Percentiles rank a stretch among this genome's conserved stretches.
Conservation (phyloP, 169 alveolate species). For the Plasmodium malariae region DNA sequence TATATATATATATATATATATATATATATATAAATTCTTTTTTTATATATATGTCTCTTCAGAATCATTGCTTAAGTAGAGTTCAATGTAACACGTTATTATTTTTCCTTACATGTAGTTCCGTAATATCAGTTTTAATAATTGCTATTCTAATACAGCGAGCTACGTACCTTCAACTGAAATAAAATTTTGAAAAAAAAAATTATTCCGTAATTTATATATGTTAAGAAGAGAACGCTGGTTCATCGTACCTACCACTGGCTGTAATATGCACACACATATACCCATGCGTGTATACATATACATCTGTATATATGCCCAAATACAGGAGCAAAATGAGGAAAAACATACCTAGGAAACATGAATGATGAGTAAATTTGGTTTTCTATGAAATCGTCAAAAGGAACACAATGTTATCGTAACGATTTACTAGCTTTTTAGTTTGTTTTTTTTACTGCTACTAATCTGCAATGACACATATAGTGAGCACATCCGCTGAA, state of each 20-base stretch:
- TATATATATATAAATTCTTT: background rate
- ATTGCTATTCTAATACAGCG: conserved; percentile 30
- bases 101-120: background rate
- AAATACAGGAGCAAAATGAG: background rate
- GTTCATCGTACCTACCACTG: background rate
- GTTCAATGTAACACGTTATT: background rate
- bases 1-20: background rate
- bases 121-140: conserved; percentile 17
- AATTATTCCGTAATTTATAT: no score
- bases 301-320: background rate
- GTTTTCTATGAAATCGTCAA: no score
- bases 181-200: no score
- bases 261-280: background rate
- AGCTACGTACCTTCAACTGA: conserved; percentile 38
- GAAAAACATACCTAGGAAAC: background rate
- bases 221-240: background rate
- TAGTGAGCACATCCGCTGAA: no score
- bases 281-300: background rate
- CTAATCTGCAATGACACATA: no score
- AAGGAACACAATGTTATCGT: no score
- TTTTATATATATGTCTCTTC: background rate
- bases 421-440: no score
- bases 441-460: no score
- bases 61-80: conserved; percentile 35
- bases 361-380: background rate